phyloP scores from a whole-genome alignment of 306 rosid species.

The Heteromeles arbutifolia region DNA sequence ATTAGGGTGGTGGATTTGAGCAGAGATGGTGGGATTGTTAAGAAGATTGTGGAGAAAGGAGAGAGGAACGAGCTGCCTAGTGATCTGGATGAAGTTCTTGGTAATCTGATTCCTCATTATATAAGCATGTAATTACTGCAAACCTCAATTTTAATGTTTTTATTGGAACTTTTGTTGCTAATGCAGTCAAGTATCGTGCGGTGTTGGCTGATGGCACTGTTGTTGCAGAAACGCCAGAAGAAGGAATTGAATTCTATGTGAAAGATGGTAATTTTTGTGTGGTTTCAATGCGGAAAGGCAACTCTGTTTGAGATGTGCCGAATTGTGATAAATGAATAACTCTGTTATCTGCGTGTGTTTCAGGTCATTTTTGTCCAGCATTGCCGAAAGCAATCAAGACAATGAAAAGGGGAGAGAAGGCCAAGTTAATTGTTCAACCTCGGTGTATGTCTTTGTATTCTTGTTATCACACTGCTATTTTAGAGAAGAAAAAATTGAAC shows the following conservation, averaged over 20 bases:
- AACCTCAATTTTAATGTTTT: background rate
- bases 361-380: slow-evolving; percentile 49
- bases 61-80: slow-evolving; percentile 34
- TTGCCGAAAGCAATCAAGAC: slow-evolving; percentile 53
- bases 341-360: background rate
- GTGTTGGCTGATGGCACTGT: slow-evolving; percentile 43
- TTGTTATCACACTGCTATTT: slow-evolving; percentile 2
- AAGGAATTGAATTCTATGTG: slow-evolving; percentile 53
- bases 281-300: background rate
- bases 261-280: slow-evolving; percentile 44
- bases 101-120: slow-evolving; percentile 26
- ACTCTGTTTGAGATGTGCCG: background rate
- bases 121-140: background rate
- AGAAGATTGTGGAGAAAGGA: slow-evolving; percentile 54
- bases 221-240: slow-evolving; percentile 48
- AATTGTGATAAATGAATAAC: background rate
- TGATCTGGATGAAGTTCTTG: slow-evolving; percentile 63
- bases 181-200: slow-evolving; percentile 51
- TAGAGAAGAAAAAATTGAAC: background rate
- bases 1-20: slow-evolving; percentile 41
- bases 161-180: background rate
- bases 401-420: slow-evolving; percentile 62
- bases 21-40: slow-evolving; percentile 62
- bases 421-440: slow-evolving; percentile 60
- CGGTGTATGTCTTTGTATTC: slow-evolving; percentile 41